Evolutionary conservation across 2,329 filamentous ascomycete species (phyloP).

Genomic region (Conoideocrella luteorostrata): DNA sequence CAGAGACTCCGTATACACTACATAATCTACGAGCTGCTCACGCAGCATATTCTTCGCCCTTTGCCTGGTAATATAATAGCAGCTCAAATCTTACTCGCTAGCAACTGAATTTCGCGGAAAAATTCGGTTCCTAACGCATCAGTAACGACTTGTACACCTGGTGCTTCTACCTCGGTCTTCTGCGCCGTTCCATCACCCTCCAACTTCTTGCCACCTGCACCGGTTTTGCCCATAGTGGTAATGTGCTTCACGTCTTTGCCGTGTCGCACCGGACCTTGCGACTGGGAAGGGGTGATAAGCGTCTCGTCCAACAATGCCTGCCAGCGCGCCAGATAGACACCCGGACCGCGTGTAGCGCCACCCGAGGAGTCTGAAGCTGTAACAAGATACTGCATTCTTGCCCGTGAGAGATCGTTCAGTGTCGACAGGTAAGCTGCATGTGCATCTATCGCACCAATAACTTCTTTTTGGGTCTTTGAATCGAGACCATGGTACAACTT

Average conservation of each 20-base stretch:
- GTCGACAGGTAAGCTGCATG: conserved; percentile 54
- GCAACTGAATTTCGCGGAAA: conserved; percentile 30
- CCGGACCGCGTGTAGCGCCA: conserved; percentile 52
- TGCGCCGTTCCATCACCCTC: conserved; percentile 15
- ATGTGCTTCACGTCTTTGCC: conserved; percentile 45
- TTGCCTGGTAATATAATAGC: too few relatives aligned
- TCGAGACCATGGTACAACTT: conserved; percentile 42
- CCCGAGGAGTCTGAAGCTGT: conserved; percentile 23
- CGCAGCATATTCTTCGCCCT: too few relatives aligned
- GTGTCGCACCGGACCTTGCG: conserved; percentile 44
- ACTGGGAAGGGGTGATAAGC: conserved; percentile 54
- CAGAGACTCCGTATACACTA: too few relatives aligned
- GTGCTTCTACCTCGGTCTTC: conserved; percentile 17
- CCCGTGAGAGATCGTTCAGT: conserved; percentile 46
- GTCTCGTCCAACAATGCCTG: conserved; percentile 66
- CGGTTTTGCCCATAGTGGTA: conserved; percentile 37
- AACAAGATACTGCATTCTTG: conserved; percentile 52
- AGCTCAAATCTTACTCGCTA: conserved; percentile 17
- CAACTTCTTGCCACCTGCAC: conserved; percentile 20
- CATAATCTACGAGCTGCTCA: too few relatives aligned
- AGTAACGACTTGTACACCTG: conserved; percentile 24
- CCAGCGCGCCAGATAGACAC: conserved; percentile 67
- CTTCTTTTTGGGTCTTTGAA: conserved; percentile 32
- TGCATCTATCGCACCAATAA: conserved; percentile 49
- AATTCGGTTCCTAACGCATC: conserved; percentile 35